Base-by-base conservation (phyloP, 805 yeast genomes). In the Sugiyamaella chiloensis region DNA sequence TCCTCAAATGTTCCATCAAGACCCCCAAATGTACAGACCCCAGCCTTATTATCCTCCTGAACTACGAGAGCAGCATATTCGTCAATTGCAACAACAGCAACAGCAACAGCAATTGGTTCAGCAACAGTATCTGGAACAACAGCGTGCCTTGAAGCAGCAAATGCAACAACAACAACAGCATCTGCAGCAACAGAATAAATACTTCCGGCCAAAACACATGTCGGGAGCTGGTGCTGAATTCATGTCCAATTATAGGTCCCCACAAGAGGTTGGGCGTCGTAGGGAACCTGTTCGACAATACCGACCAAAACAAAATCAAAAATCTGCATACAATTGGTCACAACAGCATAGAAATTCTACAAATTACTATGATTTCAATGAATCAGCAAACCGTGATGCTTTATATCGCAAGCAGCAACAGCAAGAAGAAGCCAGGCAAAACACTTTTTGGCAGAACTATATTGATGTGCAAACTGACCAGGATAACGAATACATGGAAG, bases 391-490 rank as follows among this genome's bases (percentile, higher is more conserved):
- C 29, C 30, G 49, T 5, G 45, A 46, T 19, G 26, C 20, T 14
- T 23, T 24, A 9, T 23, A 40, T n/a, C 32, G 40, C 21, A 12
- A 16, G 17, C 16, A 9, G 19, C 24, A 32, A 21, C 29, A 31
- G 17, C 52, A 50, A n/a, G 44, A 46, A 17, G 46, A 43, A 21
- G 20, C n/a, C 16, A 40, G 29, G 5, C 29, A 36, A 8, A 24
- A 35, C 17, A 29, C 44, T 34, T 36, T 20, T 12, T 54, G 58
- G 58, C 40, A 42, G 40, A 42, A 42, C 16, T 52, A 42, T 21
- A 50, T 54, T 35, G 50, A 52, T 35, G 39, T 46, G 8, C 36
- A 42, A 9, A 46, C 43, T 23, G 57, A 53, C 31, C 57, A 53
- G 41, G 51, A 24, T 21, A 42, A 51, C 31, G 55, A 53, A 26